Percentiles rank a stretch among this genome's conserved stretches.
phyloP scores from a whole-genome alignment of 75 land plant genomes.

The Azolla pinnata region DNA sequence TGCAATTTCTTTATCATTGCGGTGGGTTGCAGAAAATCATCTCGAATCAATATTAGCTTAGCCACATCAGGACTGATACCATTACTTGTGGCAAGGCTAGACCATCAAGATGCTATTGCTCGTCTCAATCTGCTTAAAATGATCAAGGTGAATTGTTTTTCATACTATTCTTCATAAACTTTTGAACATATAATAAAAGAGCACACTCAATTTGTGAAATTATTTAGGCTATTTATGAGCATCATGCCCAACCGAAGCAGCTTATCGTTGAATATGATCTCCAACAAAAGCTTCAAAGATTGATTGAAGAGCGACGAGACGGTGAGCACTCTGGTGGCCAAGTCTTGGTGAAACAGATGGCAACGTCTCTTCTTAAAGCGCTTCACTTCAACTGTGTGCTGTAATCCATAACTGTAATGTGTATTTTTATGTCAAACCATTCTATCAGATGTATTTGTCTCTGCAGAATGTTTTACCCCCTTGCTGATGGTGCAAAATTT shows the following conservation, averaged over 20 bases:
- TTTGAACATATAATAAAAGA: too few species aligned
- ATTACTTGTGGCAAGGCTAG: constrained; percentile 78
- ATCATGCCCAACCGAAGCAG: constrained; percentile 94
- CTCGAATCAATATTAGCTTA: constrained; percentile 75
- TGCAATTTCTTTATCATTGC: background rate
- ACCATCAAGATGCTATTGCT: constrained; percentile 99
- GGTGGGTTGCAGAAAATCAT: constrained; percentile 98
- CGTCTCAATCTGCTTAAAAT: constrained; percentile 83
- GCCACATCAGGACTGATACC: constrained; percentile 94
- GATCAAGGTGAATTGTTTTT: constrained; percentile 56
- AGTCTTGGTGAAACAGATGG: constrained; percentile 96
- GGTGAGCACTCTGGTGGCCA: constrained; percentile 87
- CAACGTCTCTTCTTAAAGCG: constrained; percentile 80
- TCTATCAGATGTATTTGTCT: too few species aligned
- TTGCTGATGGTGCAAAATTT: too few species aligned
- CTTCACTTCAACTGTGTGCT: constrained; percentile 93
- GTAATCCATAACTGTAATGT: too few species aligned
- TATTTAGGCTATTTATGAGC: constrained; percentile 93
- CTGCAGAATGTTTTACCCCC: too few species aligned
- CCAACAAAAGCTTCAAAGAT: constrained; percentile 75
- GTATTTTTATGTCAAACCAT: too few species aligned
- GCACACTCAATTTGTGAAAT: too few species aligned
- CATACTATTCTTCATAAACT: background rate
- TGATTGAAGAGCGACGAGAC: constrained; percentile 87
- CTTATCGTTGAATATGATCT: constrained; percentile 94